Evolutionary conservation across 169 alveolate genomes (phyloP).

Genomic region (Plasmodium vivax): DNA sequence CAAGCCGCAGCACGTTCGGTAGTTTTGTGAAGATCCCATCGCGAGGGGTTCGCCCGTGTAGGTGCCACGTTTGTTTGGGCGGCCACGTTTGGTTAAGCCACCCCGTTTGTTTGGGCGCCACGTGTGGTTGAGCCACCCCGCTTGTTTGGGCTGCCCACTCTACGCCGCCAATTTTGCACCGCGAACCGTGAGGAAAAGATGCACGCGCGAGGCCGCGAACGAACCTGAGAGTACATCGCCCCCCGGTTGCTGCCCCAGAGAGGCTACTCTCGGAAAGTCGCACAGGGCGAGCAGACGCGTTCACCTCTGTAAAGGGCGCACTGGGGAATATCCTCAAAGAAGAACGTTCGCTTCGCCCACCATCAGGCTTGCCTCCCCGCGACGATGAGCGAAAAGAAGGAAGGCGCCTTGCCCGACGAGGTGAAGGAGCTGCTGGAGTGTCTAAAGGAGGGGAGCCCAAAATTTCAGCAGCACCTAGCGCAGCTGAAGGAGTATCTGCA

Average conservation of each 20-base stretch:
- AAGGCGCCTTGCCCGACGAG: not conserved
- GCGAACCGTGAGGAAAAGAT: not conserved
- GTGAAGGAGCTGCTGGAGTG: constrained; percentile 25
- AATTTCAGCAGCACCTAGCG: constrained; percentile 14
- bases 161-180: not conserved
- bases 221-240: not conserved
- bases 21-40: not conserved
- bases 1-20: not conserved
- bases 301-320: not conserved
- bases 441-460: constrained; percentile 22
- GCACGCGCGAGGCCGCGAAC: not conserved
- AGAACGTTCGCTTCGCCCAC: not conserved
- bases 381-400: not conserved
- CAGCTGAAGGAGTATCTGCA: constrained; percentile 39
- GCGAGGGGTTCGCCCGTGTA: not conserved
- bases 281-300: not conserved
- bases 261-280: not conserved
- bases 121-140: not conserved
- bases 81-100: no score
- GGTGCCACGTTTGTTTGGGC: not conserved
- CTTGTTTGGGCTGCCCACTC: no score
- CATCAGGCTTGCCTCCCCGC: not conserved
- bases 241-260: not conserved
- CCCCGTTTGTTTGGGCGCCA: no score
- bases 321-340: not conserved